phyloP scores from a whole-genome alignment of 495 filamentous ascomycete species.

The Penicillium silybi region DNA sequence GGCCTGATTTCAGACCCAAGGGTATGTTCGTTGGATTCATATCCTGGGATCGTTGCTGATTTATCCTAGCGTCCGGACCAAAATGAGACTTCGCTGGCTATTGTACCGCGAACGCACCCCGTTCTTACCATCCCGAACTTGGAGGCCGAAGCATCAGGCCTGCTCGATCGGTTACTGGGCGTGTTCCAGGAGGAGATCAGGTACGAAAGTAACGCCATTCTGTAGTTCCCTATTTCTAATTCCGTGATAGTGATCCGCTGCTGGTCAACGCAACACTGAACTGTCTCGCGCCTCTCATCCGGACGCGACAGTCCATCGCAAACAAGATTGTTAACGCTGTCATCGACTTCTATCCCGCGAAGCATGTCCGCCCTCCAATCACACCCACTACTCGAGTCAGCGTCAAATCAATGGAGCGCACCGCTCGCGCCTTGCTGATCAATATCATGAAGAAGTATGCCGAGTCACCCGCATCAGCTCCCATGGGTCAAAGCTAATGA shows the following conservation, averaged over 20 bases:
- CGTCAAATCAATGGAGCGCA: slow-evolving; percentile 91
- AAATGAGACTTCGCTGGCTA: slow-evolving; percentile 80
- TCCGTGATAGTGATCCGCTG: slow-evolving; percentile 67
- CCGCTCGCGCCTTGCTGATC: slow-evolving; percentile 72
- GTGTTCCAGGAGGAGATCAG: slow-evolving; percentile 81
- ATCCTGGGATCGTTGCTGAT: slow-evolving; percentile 23
- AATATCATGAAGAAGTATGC: slow-evolving; percentile 73
- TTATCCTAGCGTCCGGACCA: slow-evolving; percentile 64
- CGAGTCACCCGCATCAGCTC: not conserved
- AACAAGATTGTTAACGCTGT: slow-evolving; percentile 81
- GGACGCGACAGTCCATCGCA: slow-evolving; percentile 71
- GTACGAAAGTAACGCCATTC: slow-evolving; percentile 40
- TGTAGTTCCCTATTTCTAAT: slow-evolving; percentile 6
- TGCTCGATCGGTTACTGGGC: slow-evolving; percentile 84
- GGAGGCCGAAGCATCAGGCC: slow-evolving; percentile 85
- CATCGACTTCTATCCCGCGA: slow-evolving; percentile 88
- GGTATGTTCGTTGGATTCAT: slow-evolving; percentile 48
- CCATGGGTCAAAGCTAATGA: not conserved
- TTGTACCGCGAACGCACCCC: slow-evolving; percentile 79
- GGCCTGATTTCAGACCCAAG: slow-evolving; percentile 78
- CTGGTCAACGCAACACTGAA: slow-evolving; percentile 90
- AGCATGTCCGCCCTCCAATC: slow-evolving; percentile 69
- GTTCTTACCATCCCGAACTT: slow-evolving; percentile 71
- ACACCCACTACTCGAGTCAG: slow-evolving; percentile 75
- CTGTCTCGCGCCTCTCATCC: slow-evolving; percentile 73